phyloP scores from a whole-genome alignment of 192 early-diverging fungal genomes.

The Linnemannia schmuckeri region DNA sequence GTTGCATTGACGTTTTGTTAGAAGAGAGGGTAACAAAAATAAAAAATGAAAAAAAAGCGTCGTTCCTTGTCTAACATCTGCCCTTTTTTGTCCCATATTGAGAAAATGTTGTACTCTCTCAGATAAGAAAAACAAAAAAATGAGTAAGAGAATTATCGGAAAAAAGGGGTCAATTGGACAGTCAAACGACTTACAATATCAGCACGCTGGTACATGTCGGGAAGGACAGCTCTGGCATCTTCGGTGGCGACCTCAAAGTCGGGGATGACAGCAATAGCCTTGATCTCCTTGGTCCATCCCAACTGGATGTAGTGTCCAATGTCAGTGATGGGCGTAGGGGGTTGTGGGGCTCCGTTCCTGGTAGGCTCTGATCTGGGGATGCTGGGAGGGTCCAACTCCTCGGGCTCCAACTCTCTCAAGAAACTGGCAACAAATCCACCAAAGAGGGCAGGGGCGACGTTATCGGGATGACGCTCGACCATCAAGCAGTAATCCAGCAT shows the following conservation, averaged over 20 bases:
- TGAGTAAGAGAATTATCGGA: not conserved
- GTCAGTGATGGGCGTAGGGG: slow-evolving; percentile 69
- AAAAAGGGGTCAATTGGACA: not conserved
- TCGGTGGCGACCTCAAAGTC: slow-evolving; percentile 95
- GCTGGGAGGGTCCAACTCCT: slow-evolving; percentile 54
- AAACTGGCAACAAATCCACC: slow-evolving; percentile 96
- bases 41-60: not conserved
- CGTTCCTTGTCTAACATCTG: not conserved
- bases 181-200: slow-evolving; percentile 77
- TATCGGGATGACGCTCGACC: slow-evolving; percentile 98
- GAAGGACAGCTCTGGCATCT: slow-evolving; percentile 90
- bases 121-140: not conserved
- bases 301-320: slow-evolving; percentile 79
- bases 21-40: not conserved
- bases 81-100: not conserved
- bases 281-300: slow-evolving; percentile 77
- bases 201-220: slow-evolving; percentile 75
- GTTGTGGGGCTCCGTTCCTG: slow-evolving; percentile 51
- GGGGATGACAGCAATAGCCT: slow-evolving; percentile 84
- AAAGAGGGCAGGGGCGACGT: slow-evolving; percentile 93
- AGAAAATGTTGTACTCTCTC: not conserved
- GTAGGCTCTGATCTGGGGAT: slow-evolving; percentile 66
- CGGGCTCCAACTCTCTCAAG: slow-evolving; percentile 69
- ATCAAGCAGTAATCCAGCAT: slow-evolving; percentile 93
- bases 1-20: not conserved